Conservation (phyloP, 306 rosid genomes). For the Cucurbita argyrosperma region DNA sequence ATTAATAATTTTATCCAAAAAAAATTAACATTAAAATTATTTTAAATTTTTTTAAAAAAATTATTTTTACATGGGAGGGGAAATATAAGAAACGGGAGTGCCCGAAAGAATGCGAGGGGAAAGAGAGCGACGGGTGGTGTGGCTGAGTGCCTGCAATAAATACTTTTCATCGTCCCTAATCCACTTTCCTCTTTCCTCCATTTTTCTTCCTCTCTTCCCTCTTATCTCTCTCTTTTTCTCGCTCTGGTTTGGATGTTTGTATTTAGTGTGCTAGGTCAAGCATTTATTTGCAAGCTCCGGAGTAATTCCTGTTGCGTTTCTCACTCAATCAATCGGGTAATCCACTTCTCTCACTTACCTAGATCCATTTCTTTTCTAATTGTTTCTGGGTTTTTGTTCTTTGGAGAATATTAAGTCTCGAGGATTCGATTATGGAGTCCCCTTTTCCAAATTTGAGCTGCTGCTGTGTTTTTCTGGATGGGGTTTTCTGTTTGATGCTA, state of each 20-base stretch:
- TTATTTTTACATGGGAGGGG: neutral
- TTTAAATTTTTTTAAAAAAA: too few relatives aligned
- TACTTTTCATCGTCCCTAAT: constrained; percentile 5
- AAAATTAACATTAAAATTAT: too few relatives aligned
- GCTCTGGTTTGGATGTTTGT: constrained; percentile 1
- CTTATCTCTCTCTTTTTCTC: neutral
- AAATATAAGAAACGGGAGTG: constrained; percentile 3
- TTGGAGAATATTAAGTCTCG: neutral
- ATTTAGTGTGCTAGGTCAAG: constrained; percentile 5
- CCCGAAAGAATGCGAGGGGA: neutral
- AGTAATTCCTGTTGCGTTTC: neutral
- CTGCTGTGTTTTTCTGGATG: neutral
- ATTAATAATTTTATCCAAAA: too few relatives aligned
- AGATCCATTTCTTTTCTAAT: neutral
- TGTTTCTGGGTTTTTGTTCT: neutral
- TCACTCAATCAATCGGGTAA: constrained; percentile 8
- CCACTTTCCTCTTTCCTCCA: constrained; percentile 5
- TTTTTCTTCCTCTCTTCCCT: neutral
- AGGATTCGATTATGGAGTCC: neutral
- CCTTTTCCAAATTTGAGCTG: neutral
- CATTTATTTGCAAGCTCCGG: neutral
- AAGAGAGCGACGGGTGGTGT: constrained; percentile 3
- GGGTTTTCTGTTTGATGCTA: neutral
- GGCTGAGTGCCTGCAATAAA: constrained; percentile 3
- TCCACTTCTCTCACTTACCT: neutral